Evolutionary conservation across 2,329 filamentous ascomycete genomes (phyloP), one percentile per base, ranked within the genome.

Genomic region (Aspergillus intermedius): DNA sequence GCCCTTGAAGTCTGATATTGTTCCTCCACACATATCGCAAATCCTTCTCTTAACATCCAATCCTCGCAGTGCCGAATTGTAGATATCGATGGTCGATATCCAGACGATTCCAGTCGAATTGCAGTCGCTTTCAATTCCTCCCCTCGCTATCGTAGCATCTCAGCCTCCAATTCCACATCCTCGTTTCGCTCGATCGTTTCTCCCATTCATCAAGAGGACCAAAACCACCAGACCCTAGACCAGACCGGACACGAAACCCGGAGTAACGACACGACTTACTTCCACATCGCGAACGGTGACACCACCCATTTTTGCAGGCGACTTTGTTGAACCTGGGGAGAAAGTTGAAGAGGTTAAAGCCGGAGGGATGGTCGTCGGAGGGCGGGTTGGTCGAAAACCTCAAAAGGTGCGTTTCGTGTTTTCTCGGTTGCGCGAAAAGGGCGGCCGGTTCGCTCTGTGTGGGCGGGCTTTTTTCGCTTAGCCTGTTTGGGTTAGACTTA

Each of bases 201-300:
- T 37, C 17, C 50, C 52, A 54, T 45, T 46, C 21, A 42, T 55
- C 51, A 52, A 48, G 17, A 22, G 17, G 17, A 40, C 37, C 37
- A 21, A 19, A 7, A 19, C 19, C 10, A 17, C 37, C 17, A 12
- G 37, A 21, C 37, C 37, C 37, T 15, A 12, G 37, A 21, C 37
- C 37, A 21, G 37, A 40, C n/a, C 37, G 17, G 7, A 40, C 9
- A 9, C 37, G 5, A 12, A 21, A 40, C 9, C 37, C 15, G 19
- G 12, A 15, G n/a, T 12, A 17, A 21, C 6, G 7, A 62, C 51
- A 45, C 46, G 54, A 73, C 74, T 68, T 75, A 79, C 77, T 69
- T 81, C 78, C 71, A 84, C 81, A 77, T 83, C 81, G 71, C 80
- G 79, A 74, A 84, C 81, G 67, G 75, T 77, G 71, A 84, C 80